Evolutionary conservation across 805 yeast genomes (phyloP), one percentile per base, ranked within the genome.

Genomic region (Metschnikowia similis): DNA sequence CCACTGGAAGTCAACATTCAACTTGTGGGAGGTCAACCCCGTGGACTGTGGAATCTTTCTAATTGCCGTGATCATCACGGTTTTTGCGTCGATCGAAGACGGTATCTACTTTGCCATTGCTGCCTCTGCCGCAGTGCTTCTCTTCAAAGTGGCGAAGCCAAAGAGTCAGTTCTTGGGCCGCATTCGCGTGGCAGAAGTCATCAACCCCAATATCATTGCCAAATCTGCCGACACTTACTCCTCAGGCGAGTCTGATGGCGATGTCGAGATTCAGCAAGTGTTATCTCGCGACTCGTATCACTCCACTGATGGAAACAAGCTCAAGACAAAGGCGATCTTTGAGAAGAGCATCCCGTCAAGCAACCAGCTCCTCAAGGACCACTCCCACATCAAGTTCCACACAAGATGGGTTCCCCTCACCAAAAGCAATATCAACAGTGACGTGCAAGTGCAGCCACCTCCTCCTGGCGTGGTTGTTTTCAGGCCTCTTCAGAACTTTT

Each of bases 21-120:
- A 74, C 56, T 77, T 87, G 64, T 91, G 88, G 85, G 77, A 74
- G 55, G 79, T 85, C 50, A 70, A 82, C 44, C 97, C 97, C 29
- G 53, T 87, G 28, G 96, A 89, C 66, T 80, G 77, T 61, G 74
- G 83, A 26, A 85, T 89, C 48, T 89, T 89, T 71, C 46, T 89
- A 11, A 78, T 81, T 48, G 89, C 89, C 36, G 85, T 89, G 11
- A 62, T 89, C 45, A 76, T 89, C 59, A 81, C 94, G 35, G 86
- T 89, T 6, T 89, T 89, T 58, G 71, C 89, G 6, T 72, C 89
- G 6, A 86, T 91, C 64, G 97, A 91, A 67, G 73, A 83, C 62
- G 97, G 96, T 71, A 85, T 91, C 59, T 91, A 91, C 71, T 91
- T 90, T 69, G 92, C 96, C 37, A 80, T 89, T 57, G 83, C 87